Conservation (phyloP, 1,139 yeast genomes). For the Taphrina deformans region DNA sequence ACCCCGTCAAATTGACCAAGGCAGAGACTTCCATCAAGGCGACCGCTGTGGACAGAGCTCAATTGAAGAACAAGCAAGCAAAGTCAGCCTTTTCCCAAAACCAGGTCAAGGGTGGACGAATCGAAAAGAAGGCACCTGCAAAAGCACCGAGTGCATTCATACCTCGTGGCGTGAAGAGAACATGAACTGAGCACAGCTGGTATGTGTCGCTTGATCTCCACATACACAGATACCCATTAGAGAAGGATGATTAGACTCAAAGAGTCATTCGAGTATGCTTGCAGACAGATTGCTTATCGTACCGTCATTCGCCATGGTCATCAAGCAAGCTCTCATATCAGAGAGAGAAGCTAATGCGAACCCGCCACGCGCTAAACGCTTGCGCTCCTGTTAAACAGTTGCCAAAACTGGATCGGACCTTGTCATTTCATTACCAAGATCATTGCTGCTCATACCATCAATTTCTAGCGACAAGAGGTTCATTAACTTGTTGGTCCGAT, state of each 20-base stretch:
- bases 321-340: no score
- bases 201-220: background rate
- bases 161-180: conserved; percentile 13
- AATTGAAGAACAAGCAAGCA: conserved; percentile 29
- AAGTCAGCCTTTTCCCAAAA: conserved; percentile 26
- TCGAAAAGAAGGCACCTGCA: background rate
- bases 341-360: no score
- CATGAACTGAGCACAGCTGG: background rate
- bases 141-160: conserved; percentile 16
- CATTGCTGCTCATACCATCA: background rate
- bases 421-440: no score
- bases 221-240: no score
- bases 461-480: conserved; percentile 5
- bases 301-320: no score
- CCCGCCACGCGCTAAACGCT: background rate
- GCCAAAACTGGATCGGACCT: no score
- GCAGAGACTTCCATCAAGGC: conserved; percentile 47
- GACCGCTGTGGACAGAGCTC: conserved; percentile 27
- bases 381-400: no score
- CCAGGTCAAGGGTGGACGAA: conserved; percentile 22
- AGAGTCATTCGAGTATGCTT: no score
- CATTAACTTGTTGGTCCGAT: background rate
- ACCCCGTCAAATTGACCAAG: conserved; percentile 68
- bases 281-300: no score
- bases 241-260: no score